Conservation (phyloP, 176 grass and related monocot genomes). For the Ampelocalamus luodianensis region DNA sequence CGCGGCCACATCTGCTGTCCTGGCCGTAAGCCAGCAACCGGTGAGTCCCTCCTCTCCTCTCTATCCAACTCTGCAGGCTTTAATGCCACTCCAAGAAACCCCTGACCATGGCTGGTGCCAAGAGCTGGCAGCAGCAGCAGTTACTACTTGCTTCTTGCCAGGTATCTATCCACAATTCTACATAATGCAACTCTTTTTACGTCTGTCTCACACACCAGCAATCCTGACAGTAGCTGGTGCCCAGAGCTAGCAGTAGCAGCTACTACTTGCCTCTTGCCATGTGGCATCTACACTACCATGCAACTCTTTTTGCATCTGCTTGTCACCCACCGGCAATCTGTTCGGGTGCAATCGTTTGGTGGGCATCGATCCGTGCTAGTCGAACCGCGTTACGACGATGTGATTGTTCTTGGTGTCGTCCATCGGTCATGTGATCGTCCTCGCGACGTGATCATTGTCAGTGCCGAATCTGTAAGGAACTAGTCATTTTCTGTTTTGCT, state of each 20-base stretch:
- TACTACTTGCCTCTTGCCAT: constrained; percentile 9
- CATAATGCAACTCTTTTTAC: background rate
- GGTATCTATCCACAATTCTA: background rate
- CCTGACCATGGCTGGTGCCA: constrained; percentile 48
- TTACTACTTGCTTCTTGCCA: background rate
- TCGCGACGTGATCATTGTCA: background rate
- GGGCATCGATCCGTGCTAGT: background rate
- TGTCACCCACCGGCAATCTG: background rate
- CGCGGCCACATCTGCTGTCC: constrained; percentile 34
- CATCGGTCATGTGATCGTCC: background rate
- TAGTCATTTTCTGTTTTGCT: background rate
- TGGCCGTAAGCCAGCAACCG: background rate
- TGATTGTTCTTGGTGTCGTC: background rate
- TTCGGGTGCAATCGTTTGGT: constrained; percentile 25
- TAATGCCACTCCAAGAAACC: constrained; percentile 87
- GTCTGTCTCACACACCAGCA: background rate
- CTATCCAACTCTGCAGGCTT: constrained; percentile 62
- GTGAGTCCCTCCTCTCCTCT: background rate
- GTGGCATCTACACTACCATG: background rate
- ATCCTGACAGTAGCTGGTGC: background rate
- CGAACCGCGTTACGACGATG: background rate
- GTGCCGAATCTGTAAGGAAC: background rate
- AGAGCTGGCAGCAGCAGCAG: background rate
- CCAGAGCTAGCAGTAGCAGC: background rate
- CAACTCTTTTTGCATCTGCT: background rate